Base-by-base conservation (phyloP, 192 early-diverging fungal species). In the Coemansia sp. region DNA sequence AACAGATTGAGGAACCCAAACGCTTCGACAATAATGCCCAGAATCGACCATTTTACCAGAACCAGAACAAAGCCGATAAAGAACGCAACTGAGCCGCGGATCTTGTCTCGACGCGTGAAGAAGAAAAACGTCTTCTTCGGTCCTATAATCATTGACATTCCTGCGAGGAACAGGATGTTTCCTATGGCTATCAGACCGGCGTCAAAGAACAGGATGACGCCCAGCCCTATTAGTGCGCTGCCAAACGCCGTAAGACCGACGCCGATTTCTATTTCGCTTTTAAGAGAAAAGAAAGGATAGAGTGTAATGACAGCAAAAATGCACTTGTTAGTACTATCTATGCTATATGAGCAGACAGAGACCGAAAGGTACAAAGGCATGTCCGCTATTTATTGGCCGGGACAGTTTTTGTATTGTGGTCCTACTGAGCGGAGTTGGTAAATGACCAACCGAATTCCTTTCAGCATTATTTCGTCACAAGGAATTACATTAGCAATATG, bases 1-100 rank as follows among this genome's bases (percentile, higher is more conserved):
- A 99, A 99, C 52, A 99, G 78, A 73, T 99, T 99, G 61, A 99
- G 86, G 73, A 99, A 98, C 8, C 97, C 97, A 87, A 98, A 93
- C 16, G 88, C 73, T 71, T 99, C 97, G 49, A 98, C 85, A 32
- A 89, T 36, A 49, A 99, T 92, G 32, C 97, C 97, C 65, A 95
- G 74, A 36, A 94, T 84, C 32, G 97, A 92, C 90, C 92, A 94
- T 75, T 93, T 92, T 51, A 91, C 51, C 80, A 99, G 91, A 8
- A 99, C 94, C 47, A 99, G 69, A 8, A 91, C 39, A 45, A 99
- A 93, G 10, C 97, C 97, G 32, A 81, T 78, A 72, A 98, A 89
- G 83, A 99, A 98, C 66, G 89, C 91, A 15, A 94, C 71, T 11
- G 95, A 94, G 46, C 97, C 97, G 12, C 89, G 84, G 45, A 95